phyloP scores from a whole-genome alignment of 2,329 filamentous ascomycete genomes.

The Diaporthe aspalathi region DNA sequence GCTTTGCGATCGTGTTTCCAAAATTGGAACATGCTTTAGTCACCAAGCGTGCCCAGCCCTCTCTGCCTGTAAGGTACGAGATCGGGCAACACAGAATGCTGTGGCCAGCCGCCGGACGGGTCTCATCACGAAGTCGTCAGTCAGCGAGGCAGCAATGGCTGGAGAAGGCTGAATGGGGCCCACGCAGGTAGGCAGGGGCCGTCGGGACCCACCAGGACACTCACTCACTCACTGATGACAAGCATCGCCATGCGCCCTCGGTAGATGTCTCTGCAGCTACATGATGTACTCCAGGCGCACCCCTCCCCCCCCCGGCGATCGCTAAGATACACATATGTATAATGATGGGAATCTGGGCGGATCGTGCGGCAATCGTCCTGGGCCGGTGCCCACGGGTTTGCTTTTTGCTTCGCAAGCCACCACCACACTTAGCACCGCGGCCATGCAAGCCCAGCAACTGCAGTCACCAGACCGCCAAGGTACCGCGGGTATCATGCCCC shows the following conservation, averaged over 20 bases:
- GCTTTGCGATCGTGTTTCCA: slow-evolving; percentile 14
- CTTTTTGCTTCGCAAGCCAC: slow-evolving; percentile 30
- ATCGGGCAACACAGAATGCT: slow-evolving; percentile 26
- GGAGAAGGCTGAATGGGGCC: background rate
- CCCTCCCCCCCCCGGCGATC: background rate
- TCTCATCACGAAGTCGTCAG: slow-evolving; percentile 19
- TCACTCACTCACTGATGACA: slow-evolving; percentile 1
- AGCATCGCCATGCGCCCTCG: background rate
- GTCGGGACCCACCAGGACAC: background rate
- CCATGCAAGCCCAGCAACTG: slow-evolving; percentile 21
- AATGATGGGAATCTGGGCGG: slow-evolving; percentile 6
- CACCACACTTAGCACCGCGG: slow-evolving; percentile 14
- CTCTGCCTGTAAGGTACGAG: slow-evolving; percentile 22
- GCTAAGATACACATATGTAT: slow-evolving; percentile 28
- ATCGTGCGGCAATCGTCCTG: slow-evolving; percentile 28
- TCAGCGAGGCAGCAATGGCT: background rate
- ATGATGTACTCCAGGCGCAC: background rate
- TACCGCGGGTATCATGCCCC: slow-evolving; percentile 16
- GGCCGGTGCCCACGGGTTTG: slow-evolving; percentile 5
- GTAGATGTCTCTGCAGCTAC: slow-evolving; percentile 22
- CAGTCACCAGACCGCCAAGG: slow-evolving; percentile 30
- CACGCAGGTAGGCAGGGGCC: background rate
- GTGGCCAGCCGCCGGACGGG: background rate
- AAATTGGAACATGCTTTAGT: background rate
- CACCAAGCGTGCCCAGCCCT: background rate